Percentiles rank a stretch among this genome's conserved stretches.
phyloP scores from a whole-genome alignment of 176 grass and related monocot genomes.

The Alloteropsis semialata region DNA sequence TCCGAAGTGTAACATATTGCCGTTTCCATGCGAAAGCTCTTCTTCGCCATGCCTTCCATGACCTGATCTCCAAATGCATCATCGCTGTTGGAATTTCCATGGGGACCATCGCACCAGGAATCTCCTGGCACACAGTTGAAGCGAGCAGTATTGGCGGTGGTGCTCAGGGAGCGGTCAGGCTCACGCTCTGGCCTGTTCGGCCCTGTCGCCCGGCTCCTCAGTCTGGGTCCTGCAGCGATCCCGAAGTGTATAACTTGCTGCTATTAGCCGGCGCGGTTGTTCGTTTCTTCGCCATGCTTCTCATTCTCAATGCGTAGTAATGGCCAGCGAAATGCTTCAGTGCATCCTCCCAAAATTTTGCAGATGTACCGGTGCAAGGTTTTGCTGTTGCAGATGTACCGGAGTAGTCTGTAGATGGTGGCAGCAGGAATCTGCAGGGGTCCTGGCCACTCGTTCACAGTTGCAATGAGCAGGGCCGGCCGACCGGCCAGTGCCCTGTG shows the following conservation, averaged over 20 bases:
- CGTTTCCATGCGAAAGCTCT: conserved; percentile 3
- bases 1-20: conserved; percentile 27
- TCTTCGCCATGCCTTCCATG: neutral
- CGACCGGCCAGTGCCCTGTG: no score
- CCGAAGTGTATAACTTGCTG: neutral
- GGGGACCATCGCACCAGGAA: no score
- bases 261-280: neutral
- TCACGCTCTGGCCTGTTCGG: neutral
- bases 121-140: neutral
- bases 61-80: no score
- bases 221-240: neutral
- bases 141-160: neutral
- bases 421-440: neutral
- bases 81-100: no score
- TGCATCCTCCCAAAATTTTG: neutral
- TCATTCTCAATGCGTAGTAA: neutral
- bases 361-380: neutral
- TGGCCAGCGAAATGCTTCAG: neutral
- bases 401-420: neutral
- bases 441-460: neutral
- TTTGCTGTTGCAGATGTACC: neutral
- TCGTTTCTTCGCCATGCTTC: neutral
- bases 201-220: neutral
- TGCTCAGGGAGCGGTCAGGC: neutral
- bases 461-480: neutral